Percentiles rank a stretch among this genome's conserved stretches.
Conservation (phyloP, 1,284 basidiomycete species). For the Apiotrichum sp. region DNA sequence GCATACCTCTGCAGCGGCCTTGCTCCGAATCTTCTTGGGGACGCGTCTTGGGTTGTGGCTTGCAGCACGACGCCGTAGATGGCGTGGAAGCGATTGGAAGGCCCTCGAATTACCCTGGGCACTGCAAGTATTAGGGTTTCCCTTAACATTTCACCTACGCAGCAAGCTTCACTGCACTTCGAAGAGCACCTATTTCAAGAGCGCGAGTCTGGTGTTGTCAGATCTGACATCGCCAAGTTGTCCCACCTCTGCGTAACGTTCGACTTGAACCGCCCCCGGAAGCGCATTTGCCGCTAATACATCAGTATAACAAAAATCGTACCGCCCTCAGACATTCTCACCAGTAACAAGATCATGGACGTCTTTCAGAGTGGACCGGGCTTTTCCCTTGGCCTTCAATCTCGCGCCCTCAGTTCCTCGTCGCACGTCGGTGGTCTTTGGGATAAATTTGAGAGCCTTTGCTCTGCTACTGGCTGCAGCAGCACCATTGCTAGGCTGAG, state of each 20-base stretch:
- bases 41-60: constrained; percentile 89
- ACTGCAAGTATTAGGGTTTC: constrained; percentile 40
- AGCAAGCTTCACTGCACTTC: constrained; percentile 71
- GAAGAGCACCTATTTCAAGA: constrained; percentile 83
- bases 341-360: constrained; percentile 14
- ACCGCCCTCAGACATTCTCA: too few species aligned
- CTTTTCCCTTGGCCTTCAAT: constrained; percentile 31
- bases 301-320: too few species aligned
- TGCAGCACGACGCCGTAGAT: constrained; percentile 79
- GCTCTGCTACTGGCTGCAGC: not conserved
- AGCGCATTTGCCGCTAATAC: constrained; percentile 56
- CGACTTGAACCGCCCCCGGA: constrained; percentile 72
- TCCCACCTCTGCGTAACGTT: constrained; percentile 82
- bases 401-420: constrained; percentile 16
- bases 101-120: constrained; percentile 65
- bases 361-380: constrained; percentile 25
- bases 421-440: constrained; percentile 31
- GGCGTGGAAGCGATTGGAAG: constrained; percentile 84
- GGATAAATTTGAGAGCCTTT: constrained; percentile 24
- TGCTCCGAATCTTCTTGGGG: constrained; percentile 68
- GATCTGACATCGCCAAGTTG: too few species aligned
- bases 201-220: constrained; percentile 72
- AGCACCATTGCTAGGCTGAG: not conserved
- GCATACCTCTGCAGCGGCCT: constrained; percentile 71
- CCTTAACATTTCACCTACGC: constrained; percentile 50